These are phyloP conservation scores for Lactarius tabidus DNA, from an alignment of 768 basidiomycete species.

Conservation along the genomic window DNA sequence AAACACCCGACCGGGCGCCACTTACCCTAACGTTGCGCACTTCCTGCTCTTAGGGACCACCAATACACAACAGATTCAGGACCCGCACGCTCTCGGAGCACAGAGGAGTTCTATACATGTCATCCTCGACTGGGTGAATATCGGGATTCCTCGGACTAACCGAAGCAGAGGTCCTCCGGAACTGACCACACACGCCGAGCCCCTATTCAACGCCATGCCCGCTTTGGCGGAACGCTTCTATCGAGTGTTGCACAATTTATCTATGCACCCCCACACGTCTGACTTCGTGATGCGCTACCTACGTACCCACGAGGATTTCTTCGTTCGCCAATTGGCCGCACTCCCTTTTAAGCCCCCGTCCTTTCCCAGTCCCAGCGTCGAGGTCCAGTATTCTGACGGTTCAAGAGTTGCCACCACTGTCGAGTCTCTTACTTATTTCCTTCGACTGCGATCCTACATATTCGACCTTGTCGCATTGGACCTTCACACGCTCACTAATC, in stretches of 20 bases:
- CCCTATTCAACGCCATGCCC: conserved; percentile 64
- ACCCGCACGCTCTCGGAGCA: conserved; percentile 71
- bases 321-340: conserved; percentile 75
- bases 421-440: conserved; percentile 64
- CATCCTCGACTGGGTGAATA: conserved; percentile 70
- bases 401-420: conserved; percentile 65
- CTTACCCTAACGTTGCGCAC: conserved; percentile 83
- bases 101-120: conserved; percentile 73
- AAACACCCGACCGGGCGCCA: conserved; percentile 56
- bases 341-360: conserved; percentile 64
- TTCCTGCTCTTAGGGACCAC: conserved; percentile 72
- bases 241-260: conserved; percentile 78
- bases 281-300: conserved; percentile 81
- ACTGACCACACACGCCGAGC: conserved; percentile 34
- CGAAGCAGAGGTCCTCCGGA: conserved; percentile 41
- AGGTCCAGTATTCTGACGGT: conserved; percentile 69
- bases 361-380: conserved; percentile 47
- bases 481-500: conserved; percentile 78
- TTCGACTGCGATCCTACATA: conserved; percentile 78
- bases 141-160: conserved; percentile 60
- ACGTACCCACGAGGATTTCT: conserved; percentile 85
- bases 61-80: conserved; percentile 65
- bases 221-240: conserved; percentile 83
- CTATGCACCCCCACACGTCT: conserved; percentile 80
- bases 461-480: conserved; percentile 86